Evolutionary conservation across 2,329 filamentous ascomycete species (phyloP).

Genomic region (Penicillium sp.): DNA sequence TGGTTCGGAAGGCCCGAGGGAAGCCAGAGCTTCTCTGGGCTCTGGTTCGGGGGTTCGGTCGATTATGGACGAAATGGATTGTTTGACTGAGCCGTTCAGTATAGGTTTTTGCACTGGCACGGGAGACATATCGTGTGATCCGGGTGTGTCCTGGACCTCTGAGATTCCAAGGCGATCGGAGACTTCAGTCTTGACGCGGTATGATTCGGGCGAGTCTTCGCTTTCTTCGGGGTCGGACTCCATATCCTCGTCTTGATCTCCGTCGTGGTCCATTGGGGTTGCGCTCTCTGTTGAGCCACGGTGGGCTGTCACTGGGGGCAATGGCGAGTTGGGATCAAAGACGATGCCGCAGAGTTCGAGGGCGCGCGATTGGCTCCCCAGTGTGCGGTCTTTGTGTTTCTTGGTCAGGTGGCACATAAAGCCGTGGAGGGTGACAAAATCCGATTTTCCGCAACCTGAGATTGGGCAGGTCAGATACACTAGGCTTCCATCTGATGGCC

Average conservation of each 20-base stretch:
- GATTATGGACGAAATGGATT: conserved; percentile 43
- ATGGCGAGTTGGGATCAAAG: conserved; percentile 39
- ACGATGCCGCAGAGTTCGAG: conserved; percentile 42
- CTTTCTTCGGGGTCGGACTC: conserved; percentile 23
- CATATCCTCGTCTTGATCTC: conserved; percentile 33
- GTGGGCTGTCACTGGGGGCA: conserved; percentile 34
- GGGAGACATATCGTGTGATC: conserved; percentile 11
- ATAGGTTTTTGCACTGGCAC: conserved; percentile 16
- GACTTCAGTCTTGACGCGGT: conserved; percentile 32
- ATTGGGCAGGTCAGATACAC: conserved; percentile 43
- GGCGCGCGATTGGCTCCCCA: conserved; percentile 42
- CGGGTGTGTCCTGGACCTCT: conserved; percentile 11
- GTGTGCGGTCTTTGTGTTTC: conserved; percentile 43
- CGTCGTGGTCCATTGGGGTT: conserved; percentile 30
- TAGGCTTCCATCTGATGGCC: conserved; percentile 39
- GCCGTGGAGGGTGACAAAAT: conserved; percentile 44
- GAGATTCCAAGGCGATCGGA: conserved; percentile 23
- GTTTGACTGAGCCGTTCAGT: conserved; percentile 36
- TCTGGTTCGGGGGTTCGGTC: conserved; percentile 33
- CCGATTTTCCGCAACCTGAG: conserved; percentile 40
- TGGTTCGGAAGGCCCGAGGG: conserved; percentile 24
- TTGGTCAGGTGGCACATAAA: conserved; percentile 47
- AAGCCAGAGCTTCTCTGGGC: conserved; percentile 22
- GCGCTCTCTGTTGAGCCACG: conserved; percentile 39
- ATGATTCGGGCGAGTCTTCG: conserved; percentile 8